Evolutionary conservation across 345 rosid genomes (phyloP).

Genomic region (Eucalyptus coolabah): DNA sequence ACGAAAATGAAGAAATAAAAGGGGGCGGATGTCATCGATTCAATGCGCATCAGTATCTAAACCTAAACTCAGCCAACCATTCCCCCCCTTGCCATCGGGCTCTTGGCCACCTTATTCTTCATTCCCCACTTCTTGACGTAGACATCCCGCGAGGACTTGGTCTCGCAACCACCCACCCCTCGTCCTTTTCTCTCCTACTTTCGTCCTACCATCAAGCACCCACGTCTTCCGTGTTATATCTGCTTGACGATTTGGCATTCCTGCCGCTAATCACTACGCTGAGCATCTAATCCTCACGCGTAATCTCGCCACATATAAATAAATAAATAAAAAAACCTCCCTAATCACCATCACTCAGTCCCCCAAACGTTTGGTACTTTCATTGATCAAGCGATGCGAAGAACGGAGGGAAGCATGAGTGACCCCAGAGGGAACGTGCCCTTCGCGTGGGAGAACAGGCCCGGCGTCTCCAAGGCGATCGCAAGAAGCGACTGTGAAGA

Average conservation of each 20-base stretch:
- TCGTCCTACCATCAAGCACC: not conserved
- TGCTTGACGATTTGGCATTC: not conserved
- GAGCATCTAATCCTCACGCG: not conserved
- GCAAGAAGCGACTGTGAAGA: not conserved
- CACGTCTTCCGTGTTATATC: not conserved
- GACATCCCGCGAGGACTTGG: not conserved
- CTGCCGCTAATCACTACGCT: not conserved
- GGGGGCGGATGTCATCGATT: not conserved
- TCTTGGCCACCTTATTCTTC: not conserved
- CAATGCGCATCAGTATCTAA: not conserved
- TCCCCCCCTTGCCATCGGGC: not conserved
- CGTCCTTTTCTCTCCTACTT: not conserved
- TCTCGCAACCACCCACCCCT: not conserved
- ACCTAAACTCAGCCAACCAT: not conserved
- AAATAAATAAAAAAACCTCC: not conserved
- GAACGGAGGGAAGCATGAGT: not conserved
- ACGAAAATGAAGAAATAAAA: not conserved
- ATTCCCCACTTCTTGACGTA: not conserved
- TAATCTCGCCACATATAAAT: not conserved
- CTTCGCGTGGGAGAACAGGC: slow-evolving; percentile 31
- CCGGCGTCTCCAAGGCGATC: slow-evolving; percentile 13
- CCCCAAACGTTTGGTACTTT: not conserved
- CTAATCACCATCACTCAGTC: not conserved
- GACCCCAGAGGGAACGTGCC: slow-evolving; percentile 2
- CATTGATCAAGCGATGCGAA: not conserved